Base-by-base conservation (phyloP, 2,329 filamentous ascomycete species). In the Neonectria punicea region DNA sequence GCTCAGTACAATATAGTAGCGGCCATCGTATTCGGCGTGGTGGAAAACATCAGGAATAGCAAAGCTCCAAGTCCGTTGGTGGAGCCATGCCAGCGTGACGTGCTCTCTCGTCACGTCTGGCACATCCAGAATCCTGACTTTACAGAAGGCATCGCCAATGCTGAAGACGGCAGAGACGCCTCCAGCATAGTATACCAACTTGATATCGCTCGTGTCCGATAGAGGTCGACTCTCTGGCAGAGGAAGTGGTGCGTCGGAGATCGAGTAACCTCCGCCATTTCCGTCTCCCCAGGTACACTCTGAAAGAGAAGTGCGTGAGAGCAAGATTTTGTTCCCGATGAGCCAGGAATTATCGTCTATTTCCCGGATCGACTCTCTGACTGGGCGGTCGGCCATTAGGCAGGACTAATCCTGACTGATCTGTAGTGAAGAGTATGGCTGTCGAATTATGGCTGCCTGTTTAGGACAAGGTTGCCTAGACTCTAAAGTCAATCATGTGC, bases 321-420 rank as follows among this genome's bases (percentile, higher is more conserved):
- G 36, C 13, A 39, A n/a, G 36, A 39, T 34, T n/a, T 39, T 5
- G 13, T n/a, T n/a, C 36, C 36, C 36, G 16, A 39, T 39, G 5
- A 39, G 14, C 36, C 36, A 39, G 36, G 36, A 39, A 16, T n/a
- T 39, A 10, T 39, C 61, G 51, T 66, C 44, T 2, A 68, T 61
- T 43, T 68, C 61, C 36, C 44, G 58, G 18, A 68, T 59, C 10
- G 66, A 62, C 28, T 57, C 59, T 34, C 59, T 64, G 20, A 67
- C 58, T 5, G 28, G 41, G 28, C 32, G 18, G 44, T 47, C 44
- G 44, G 44, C 49, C 44, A 47, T 47, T 47, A 16, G 44, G 30
- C 25, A 18, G 7, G 30, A 53, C 50, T 53, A 30, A 53, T 39
- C 16, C 20, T 39, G 9, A 34, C 32, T 34, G 32, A 34, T 53